Conservation (phyloP, 2,329 filamentous ascomycete genomes). For the Diaporthe vaccinii region DNA sequence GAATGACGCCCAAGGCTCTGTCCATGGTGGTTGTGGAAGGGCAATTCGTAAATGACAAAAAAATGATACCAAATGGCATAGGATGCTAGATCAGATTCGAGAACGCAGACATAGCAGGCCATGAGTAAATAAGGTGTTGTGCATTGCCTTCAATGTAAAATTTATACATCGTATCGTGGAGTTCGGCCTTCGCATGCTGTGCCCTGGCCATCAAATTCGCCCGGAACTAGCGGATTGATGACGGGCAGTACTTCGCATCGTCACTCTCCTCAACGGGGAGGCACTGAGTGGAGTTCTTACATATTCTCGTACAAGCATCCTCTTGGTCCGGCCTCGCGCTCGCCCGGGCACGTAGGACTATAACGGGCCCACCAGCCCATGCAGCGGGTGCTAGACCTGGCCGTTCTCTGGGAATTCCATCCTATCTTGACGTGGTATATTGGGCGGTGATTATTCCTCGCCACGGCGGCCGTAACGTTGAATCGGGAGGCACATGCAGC, state of each 20-base stretch:
- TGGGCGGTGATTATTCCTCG: neutral
- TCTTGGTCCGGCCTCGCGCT: neutral
- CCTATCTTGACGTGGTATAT: neutral
- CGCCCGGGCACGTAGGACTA: neutral
- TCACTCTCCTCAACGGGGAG: no score
- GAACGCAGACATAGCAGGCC: neutral
- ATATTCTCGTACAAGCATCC: neutral
- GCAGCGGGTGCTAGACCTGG: fast-evolving
- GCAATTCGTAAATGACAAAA: neutral
- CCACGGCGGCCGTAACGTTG: neutral
- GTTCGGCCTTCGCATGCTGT: neutral
- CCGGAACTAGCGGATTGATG: neutral
- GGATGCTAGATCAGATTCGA: slow-evolving; percentile 9
- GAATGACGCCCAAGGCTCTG: no score
- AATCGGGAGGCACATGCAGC: neutral
- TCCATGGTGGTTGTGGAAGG: neutral
- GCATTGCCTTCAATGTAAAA: neutral
- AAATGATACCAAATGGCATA: slow-evolving; percentile 36
- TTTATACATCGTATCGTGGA: neutral
- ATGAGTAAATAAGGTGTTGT: neutral
- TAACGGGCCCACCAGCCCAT: neutral
- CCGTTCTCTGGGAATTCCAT: no score
- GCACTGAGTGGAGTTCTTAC: neutral
- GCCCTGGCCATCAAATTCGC: neutral
- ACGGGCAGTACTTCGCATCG: no score